phyloP scores from a whole-genome alignment of 352 stramenopile genomes.

The Pythium brassicae region DNA sequence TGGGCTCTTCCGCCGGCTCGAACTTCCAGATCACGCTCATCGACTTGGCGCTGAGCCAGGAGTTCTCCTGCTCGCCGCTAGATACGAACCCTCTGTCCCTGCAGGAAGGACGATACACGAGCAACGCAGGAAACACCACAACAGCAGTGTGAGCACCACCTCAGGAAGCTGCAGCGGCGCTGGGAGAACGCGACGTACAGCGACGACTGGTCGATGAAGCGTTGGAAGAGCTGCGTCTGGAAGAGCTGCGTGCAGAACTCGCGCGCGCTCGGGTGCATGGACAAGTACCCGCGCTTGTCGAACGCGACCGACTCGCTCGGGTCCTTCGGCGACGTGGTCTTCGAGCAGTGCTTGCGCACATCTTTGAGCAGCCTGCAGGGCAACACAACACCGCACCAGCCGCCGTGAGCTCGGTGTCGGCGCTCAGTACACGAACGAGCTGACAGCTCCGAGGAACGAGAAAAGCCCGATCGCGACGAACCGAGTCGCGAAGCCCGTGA shows the following conservation, averaged over 20 bases:
- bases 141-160: no score
- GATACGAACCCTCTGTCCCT: neutral
- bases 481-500: constrained; percentile 46
- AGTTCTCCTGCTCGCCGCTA: constrained; percentile 35
- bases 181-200: constrained; percentile 15
- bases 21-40: constrained; percentile 44
- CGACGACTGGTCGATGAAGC: constrained; percentile 48
- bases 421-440: no score
- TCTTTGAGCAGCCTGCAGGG: constrained; percentile 55
- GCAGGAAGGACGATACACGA: neutral
- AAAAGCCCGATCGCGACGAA: constrained; percentile 14
- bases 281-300: constrained; percentile 51
- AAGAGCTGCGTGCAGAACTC: constrained; percentile 69
- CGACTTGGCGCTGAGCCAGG: constrained; percentile 34
- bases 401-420: no score
- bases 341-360: constrained; percentile 51
- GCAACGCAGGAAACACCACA: neutral
- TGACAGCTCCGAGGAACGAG: neutral
- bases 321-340: constrained; percentile 1
- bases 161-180: neutral
- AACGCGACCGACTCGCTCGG: constrained; percentile 23
- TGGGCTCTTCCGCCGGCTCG: constrained; percentile 25
- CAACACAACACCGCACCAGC: no score
- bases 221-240: constrained; percentile 71
- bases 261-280: constrained; percentile 46